Base-by-base conservation (phyloP, 805 yeast genomes). In the Myxozyma vanderwaltii region DNA sequence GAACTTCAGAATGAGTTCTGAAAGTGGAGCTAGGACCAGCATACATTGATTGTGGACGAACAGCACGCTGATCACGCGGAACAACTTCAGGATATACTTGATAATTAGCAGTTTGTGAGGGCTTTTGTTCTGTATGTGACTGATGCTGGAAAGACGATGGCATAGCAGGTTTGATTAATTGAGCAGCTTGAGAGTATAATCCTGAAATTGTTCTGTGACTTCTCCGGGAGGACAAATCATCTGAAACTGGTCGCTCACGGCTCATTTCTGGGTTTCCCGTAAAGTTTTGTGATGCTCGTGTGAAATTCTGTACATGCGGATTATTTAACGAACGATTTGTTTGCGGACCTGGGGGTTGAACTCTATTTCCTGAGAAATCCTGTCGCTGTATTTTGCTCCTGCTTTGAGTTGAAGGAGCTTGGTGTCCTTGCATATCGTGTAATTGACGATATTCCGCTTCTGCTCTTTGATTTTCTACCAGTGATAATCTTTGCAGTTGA, bases 1-100 rank as follows among this genome's bases (percentile, higher is more conserved):
- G 17, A 8, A 46, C 13, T 21, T 45, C 26, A 27, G 36, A 5
- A 45, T 46, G 17, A 8, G 48, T 17, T 4, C 27, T 44, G 27
- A 26, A 24, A 8, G 35, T 35, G 2, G 23, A 8, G 19, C 7
- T 13, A 6, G 39, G 6, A 19, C 23, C 19, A 4, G 41, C 33
- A 36, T 36, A 48, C 23, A 23, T 21, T 13, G 31, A 19, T 15
- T 35, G 43, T 10, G 43, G 51, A 19, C 51, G 41, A 12, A 10
- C 41, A 5, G 51, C 41, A n/a, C 51, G 51, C 10, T 48, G 43
- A 12, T 48, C 33, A 3, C 33, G 51, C 3, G 51, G 51, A 19
- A 48, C 51, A 36, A 48, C 26, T 26, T 48, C 51, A 12, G 51
- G 51, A 10, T 48, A 48, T 13, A 48, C 51, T 24, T 48, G 51